A percentile compares a stretch with the other conserved stretches of the same genome.
These are phyloP conservation scores for Saccharomyces eubayanus DNA, from an alignment of 805 yeast genomes.

Conservation along the genomic window DNA sequence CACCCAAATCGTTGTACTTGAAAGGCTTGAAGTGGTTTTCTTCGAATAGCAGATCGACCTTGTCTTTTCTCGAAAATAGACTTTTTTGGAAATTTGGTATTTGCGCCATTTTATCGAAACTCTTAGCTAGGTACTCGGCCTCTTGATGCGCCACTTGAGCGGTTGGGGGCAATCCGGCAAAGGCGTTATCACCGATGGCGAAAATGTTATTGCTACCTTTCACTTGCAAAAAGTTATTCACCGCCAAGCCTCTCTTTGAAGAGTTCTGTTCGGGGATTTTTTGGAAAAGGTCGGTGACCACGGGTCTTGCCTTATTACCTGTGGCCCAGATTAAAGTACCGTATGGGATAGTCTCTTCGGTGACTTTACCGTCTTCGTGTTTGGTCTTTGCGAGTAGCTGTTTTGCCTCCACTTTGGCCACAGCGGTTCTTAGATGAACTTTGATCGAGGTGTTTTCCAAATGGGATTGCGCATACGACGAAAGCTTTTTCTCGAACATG, in stretches of 20 bases:
- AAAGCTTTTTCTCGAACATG: constrained; percentile 39
- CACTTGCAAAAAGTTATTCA: constrained; percentile 69
- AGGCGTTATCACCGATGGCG: constrained; percentile 91
- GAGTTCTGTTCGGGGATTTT: constrained; percentile 70
- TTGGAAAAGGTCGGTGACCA: constrained; percentile 57
- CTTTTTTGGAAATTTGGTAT: constrained; percentile 33
- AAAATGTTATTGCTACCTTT: constrained; percentile 76
- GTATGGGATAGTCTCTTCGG: constrained; percentile 58
- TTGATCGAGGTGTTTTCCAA: constrained; percentile 50
- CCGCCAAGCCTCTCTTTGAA: constrained; percentile 80
- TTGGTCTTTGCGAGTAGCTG: constrained; percentile 67
- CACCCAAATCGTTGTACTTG: constrained; percentile 80
- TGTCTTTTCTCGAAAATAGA: constrained; percentile 32
- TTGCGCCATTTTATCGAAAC: constrained; percentile 51
- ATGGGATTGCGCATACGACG: constrained; percentile 38
- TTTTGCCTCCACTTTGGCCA: constrained; percentile 71
- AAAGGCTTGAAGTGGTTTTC: constrained; percentile 55
- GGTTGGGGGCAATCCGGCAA: constrained; percentile 85
- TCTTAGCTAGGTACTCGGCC: constrained; percentile 70
- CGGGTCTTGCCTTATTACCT: constrained; percentile 81
- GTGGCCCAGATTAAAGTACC: constrained; percentile 96
- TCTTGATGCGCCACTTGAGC: constrained; percentile 96
- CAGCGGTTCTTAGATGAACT: constrained; percentile 78
- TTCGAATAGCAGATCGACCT: constrained; percentile 35
- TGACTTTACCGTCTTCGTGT: constrained; percentile 60